Base-by-base conservation (phyloP, 495 filamentous ascomycete genomes). In the Aspergillus ellipticus region DNA sequence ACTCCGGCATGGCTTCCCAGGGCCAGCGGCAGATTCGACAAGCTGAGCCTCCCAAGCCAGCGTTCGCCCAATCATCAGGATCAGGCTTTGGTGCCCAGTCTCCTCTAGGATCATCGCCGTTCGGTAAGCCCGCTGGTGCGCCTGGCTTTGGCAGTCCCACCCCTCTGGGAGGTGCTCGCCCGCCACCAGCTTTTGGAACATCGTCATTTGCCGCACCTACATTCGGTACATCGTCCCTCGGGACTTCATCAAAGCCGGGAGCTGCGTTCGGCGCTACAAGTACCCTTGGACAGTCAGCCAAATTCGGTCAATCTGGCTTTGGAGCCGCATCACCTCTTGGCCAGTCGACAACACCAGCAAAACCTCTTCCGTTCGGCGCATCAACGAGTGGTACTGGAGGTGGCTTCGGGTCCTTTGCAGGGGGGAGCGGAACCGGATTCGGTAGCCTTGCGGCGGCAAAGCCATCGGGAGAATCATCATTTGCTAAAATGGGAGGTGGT, bases 1-100 rank as follows among this genome's bases (percentile, higher is more conserved):
- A 94, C 66, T 79, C 85, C 17, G 87, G 87, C 3, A 74, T 96
- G 46, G 74, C 75, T 50, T 75, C 78, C 54, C 68, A 68, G 43
- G 71, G 74, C 59, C 73, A 65, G 54, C 56, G 63, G 52, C 66
- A 67, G 51, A 46, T n/a, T 55, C 13, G 48, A 47, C 65, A 49
- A 48, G 50, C 49, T 22, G 66, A 56, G 31, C 62, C 41, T 22
- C 66, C 66, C 47, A 64, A 64, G 19, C 61, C 78, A 54, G 59
- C 71, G 0, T 79, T 79, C 62, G 72, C 71, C 7, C 60, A 69
- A 51, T 51, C 77, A 48, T 61, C 67, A 2, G n/a, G n/a, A n/a
- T n/a, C n/a, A n/a, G n/a, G n/a, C n/a, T 79, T 81, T 55, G 77
- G 75, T 42, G 61, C 26, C 16, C 60, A 61, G 17, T 61, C 71